phyloP scores from a whole-genome alignment of 192 early-diverging fungal species.

The Backusella psychrophila region DNA sequence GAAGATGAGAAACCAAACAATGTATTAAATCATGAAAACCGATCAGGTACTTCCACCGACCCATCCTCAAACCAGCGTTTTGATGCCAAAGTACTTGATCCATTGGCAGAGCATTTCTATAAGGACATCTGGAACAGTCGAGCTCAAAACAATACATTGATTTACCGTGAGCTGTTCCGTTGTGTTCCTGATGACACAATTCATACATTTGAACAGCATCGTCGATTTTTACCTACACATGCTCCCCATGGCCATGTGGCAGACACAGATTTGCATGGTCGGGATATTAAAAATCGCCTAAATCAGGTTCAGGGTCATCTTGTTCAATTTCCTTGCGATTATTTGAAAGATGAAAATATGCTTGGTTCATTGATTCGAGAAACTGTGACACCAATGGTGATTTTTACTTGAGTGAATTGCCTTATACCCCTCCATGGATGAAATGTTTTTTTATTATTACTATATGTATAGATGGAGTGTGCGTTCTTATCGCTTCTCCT shows the following conservation, averaged over 20 bases:
- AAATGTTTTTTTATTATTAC: neutral
- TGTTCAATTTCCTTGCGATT: slow-evolving; percentile 50
- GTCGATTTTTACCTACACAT: slow-evolving; percentile 45
- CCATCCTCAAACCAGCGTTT: neutral
- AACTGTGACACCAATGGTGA: slow-evolving; percentile 51
- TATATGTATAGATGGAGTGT: neutral
- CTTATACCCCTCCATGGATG: neutral
- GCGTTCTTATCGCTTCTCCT: neutral
- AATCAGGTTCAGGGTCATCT: slow-evolving; percentile 46
- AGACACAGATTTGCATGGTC: slow-evolving; percentile 30
- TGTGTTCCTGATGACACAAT: slow-evolving; percentile 84
- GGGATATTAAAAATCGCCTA: slow-evolving; percentile 34
- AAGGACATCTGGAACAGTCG: slow-evolving; percentile 54
- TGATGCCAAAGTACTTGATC: slow-evolving; percentile 60
- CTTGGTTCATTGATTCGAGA: slow-evolving; percentile 46
- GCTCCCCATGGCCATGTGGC: slow-evolving; percentile 51
- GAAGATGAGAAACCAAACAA: neutral
- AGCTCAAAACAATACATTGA: slow-evolving; percentile 61
- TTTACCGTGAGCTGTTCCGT: slow-evolving; percentile 76
- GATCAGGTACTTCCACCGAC: neutral
- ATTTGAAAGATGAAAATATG: slow-evolving; percentile 51
- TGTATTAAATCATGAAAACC: slow-evolving; percentile 6
- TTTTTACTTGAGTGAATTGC: slow-evolving; percentile 44
- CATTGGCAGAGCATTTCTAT: slow-evolving; percentile 66
- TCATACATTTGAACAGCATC: slow-evolving; percentile 53